phyloP scores from a whole-genome alignment of 139 green algal species.

The Closterium sp. region DNA sequence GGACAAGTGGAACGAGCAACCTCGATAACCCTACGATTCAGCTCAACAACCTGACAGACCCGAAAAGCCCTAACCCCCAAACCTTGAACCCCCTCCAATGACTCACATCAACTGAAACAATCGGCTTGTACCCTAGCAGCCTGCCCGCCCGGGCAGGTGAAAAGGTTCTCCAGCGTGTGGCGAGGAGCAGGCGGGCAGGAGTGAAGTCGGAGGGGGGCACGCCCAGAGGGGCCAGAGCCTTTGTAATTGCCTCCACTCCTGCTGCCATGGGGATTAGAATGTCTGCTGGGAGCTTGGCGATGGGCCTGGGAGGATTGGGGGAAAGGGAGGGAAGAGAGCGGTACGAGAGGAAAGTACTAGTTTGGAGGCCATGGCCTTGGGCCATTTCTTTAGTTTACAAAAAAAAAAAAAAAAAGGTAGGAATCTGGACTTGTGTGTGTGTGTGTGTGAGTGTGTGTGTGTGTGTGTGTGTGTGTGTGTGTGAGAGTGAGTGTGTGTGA shows the following conservation, averaged over 20 bases:
- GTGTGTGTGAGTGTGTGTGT: too few species aligned
- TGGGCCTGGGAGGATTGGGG: background rate
- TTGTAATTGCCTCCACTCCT: background rate
- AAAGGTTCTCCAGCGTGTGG: constrained; percentile 36
- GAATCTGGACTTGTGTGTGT: too few species aligned
- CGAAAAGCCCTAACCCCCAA: background rate
- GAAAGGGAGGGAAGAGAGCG: too few species aligned
- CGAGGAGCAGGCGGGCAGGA: constrained; percentile 26
- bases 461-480: too few species aligned
- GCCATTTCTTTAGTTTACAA: too few species aligned
- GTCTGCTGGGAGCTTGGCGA: constrained; percentile 8
- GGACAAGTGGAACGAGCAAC: too few species aligned
- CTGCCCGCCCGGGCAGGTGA: constrained; percentile 10
- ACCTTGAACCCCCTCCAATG: background rate
- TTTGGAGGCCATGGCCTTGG: too few species aligned
- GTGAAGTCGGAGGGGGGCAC: constrained; percentile 44
- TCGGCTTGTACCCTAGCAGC: constrained; percentile 41
- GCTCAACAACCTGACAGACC: background rate
- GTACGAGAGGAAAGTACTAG: too few species aligned
- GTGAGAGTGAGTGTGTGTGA: too few species aligned
- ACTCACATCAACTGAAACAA: constrained; percentile 32
- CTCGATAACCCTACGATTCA: too few species aligned
- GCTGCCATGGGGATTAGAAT: background rate
- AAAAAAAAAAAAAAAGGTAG: too few species aligned
- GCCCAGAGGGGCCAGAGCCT: constrained; percentile 1